phyloP scores from a whole-genome alignment of 225 moss, liverwort and hornwort species.

The Pseudoscleropodium purum region DNA sequence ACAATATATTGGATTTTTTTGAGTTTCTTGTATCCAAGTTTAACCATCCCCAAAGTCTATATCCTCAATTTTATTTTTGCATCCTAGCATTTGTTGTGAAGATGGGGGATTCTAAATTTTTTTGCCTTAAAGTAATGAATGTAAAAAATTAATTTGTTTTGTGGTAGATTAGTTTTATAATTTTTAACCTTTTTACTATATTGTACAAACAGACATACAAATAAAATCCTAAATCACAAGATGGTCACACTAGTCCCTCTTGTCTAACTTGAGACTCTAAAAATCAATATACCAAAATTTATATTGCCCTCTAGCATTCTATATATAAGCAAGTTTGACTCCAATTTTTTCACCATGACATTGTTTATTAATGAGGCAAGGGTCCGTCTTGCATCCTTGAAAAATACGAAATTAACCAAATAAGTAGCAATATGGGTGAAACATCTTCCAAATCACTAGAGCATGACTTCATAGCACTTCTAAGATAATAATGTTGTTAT shows the following conservation, averaged over 20 bases:
- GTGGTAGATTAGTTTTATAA: not conserved
- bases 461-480: not conserved
- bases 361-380: not conserved
- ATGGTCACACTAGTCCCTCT: not conserved
- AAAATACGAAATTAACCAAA: not conserved
- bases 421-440: not conserved
- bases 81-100: not conserved
- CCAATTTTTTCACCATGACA: not conserved
- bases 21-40: not conserved
- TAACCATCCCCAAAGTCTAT: not conserved
- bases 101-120: rapidly evolving
- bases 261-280: no score
- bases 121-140: no score
- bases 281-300: no score
- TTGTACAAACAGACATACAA: not conserved
- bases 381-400: no score
- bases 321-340: rapidly evolving
- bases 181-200: not conserved
- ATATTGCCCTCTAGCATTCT: not conserved
- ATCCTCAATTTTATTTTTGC: not conserved
- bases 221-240: not conserved
- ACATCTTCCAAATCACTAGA: rapidly evolving
- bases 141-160: no score
- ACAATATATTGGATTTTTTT: not conserved
- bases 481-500: not conserved